Conservation (phyloP, 331 rosid species). For the Rosa hybrid region DNA sequence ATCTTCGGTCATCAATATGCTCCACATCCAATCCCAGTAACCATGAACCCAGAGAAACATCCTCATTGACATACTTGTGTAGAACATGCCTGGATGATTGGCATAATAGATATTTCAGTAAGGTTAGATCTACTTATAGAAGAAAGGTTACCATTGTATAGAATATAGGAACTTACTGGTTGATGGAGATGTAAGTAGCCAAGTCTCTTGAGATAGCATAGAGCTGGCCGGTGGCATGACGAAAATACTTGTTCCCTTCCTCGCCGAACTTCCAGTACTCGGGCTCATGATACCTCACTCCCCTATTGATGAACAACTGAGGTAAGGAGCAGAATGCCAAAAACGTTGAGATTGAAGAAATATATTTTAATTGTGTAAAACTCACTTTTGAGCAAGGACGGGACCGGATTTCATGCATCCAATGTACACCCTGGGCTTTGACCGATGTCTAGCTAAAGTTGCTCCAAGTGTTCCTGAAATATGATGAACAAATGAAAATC, state of each 20-base stretch:
- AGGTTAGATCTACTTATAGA: background rate
- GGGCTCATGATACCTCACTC: slow-evolving; percentile 62
- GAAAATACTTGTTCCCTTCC: slow-evolving; percentile 63
- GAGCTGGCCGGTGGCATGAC: slow-evolving; percentile 66
- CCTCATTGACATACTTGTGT: slow-evolving; percentile 58
- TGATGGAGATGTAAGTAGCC: slow-evolving; percentile 52
- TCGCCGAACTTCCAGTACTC: slow-evolving; percentile 66
- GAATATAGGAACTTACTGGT: slow-evolving; percentile 40
- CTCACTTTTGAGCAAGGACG: slow-evolving; percentile 61
- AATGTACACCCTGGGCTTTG: slow-evolving; percentile 48
- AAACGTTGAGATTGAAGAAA: background rate
- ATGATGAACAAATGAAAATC: background rate
- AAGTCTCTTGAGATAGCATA: slow-evolving; percentile 57
- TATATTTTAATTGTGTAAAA: background rate
- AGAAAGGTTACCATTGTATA: background rate
- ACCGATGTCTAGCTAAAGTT: slow-evolving; percentile 52
- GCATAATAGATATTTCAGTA: background rate
- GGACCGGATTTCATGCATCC: slow-evolving; percentile 76
- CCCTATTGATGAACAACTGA: slow-evolving; percentile 36
- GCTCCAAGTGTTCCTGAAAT: slow-evolving; percentile 55
- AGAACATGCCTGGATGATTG: slow-evolving; percentile 49
- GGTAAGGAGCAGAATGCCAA: background rate
- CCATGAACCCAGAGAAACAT: slow-evolving; percentile 63
- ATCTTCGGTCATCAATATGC: slow-evolving; percentile 61
- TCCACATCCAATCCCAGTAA: slow-evolving; percentile 59